Base-by-base conservation (phyloP, 1,284 basidiomycete species). In the Malassezia equina region DNA sequence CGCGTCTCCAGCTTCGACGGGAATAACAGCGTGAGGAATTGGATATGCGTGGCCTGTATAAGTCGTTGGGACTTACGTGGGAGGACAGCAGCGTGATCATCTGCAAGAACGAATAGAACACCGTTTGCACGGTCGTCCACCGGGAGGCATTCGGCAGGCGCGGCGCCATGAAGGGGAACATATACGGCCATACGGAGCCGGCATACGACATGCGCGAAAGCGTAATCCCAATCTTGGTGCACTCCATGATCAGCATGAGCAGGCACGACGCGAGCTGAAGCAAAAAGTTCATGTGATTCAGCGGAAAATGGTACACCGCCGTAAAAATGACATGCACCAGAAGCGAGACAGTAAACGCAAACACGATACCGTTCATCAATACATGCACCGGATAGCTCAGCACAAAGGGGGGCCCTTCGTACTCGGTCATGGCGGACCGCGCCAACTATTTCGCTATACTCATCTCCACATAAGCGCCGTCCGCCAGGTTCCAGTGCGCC, bases 21-120 rank as follows among this genome's bases (percentile, higher is more conserved):
- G 73, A 89, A 99, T 17, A 99, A 81, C 5, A 98, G 81, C 2
- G 93, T 94, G 52, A 99, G 80, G 76, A 96, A 96, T 75, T 98
- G 94, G 51, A 99, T 95, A 76, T 98, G 91, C 0, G 93, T 94
- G 57, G 90, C 85, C 88, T 94, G 71, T 5, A 8, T 29, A n/a
- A 13, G 29, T 15, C 11, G 2, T 25, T 9, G 4, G n/a, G 5
- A 53, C 52, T 34, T 54, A 55, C 45, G 33, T 57, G 44, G 11
- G 44, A 46, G n/a, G 27, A 21, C 13, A 50, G 11, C 12, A 24
- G 12, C 5, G 86, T 86, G 9, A 88, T 80, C 1, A 88, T 87
- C 61, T 88, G 88, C 81, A 95, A 85, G 42, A 89, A 78, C 41
- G 86, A 81, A 89, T 89, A 96, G 4, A 85, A 85, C 0, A 83